These are phyloP conservation scores for Cercospora berteroae DNA, from an alignment of 2,329 filamentous ascomycete species.

Conservation along the genomic window DNA sequence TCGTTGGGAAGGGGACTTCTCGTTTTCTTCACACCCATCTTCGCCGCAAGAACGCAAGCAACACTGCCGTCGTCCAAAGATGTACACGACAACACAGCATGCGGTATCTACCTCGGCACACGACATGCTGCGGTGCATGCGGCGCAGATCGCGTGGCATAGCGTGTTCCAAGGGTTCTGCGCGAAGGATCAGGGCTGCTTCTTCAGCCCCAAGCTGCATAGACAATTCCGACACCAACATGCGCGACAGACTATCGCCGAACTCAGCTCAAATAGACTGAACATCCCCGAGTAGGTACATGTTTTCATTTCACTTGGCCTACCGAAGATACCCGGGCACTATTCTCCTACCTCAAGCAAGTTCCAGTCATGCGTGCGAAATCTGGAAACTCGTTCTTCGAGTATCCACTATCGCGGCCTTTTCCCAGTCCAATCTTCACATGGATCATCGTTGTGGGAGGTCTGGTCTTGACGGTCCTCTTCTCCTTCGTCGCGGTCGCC, in stretches of 20 bases:
- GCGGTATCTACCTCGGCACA: not conserved
- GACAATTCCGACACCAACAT: not conserved
- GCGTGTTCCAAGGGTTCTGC: not conserved
- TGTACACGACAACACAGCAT: not conserved
- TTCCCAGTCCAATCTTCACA: not conserved
- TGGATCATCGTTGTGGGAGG: conserved; percentile 6
- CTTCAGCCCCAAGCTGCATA: not conserved
- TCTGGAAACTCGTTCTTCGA: conserved; percentile 9
- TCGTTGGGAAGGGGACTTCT: not conserved
- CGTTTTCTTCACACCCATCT: not conserved
- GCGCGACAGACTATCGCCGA: not conserved
- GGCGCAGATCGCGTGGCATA: not conserved
- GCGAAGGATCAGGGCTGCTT: conserved; percentile 1
- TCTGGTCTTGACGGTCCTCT: conserved; percentile 3
- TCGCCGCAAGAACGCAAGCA: not conserved
- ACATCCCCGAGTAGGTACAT: not conserved
- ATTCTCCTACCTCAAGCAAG: not conserved
- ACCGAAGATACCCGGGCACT: not conserved
- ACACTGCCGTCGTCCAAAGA: not conserved
- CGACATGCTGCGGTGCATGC: not conserved
- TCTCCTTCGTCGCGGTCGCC: conserved; percentile 15
- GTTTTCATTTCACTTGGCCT: not conserved
- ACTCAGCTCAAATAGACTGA: not conserved
- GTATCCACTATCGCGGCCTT: conserved; percentile 12
- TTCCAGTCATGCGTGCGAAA: not conserved